Evolutionary conservation across 139 green algal species (phyloP).

Genomic region (Picochlorum sp.): DNA sequence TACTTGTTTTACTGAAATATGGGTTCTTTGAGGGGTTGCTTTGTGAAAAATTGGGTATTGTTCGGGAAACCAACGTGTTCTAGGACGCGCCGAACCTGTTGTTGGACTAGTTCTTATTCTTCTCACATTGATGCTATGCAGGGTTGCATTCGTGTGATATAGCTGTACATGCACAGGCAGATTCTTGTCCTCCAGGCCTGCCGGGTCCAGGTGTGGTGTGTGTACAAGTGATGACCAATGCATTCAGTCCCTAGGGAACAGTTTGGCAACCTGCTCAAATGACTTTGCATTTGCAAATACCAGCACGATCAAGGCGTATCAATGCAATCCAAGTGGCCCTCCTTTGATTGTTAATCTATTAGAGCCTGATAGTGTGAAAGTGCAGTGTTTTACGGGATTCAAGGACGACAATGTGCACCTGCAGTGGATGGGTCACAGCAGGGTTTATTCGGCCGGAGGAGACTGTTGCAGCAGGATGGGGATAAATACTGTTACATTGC

Average conservation of each 20-base stretch:
- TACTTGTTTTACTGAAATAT: too few species aligned
- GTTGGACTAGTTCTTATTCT: too few species aligned
- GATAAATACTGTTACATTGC: conserved; percentile 11
- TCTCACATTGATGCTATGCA: too few species aligned
- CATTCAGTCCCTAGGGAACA: conserved; percentile 6
- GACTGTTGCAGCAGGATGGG: background rate
- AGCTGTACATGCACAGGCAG: too few species aligned
- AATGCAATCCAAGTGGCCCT: conserved; percentile 16
- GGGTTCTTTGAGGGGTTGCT: too few species aligned
- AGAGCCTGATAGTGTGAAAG: conserved; percentile 4
- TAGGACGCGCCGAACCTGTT: too few species aligned
- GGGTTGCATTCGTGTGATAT: too few species aligned
- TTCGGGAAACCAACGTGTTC: too few species aligned
- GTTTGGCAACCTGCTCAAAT: conserved; percentile 31
- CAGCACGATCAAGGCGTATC: conserved; percentile 27
- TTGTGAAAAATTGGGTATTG: too few species aligned
- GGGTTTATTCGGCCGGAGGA: background rate
- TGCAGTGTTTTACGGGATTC: conserved; percentile 3
- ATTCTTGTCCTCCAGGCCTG: too few species aligned
- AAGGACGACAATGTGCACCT: background rate
- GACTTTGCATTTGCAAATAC: conserved; percentile 25
- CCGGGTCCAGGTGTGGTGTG: conserved; percentile 26
- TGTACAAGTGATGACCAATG: conserved; percentile 31
- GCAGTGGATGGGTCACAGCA: background rate
- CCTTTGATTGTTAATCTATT: background rate